Evolutionary conservation across 1,284 basidiomycete species (phyloP).

Genomic region (Clitocybe nebularis): DNA sequence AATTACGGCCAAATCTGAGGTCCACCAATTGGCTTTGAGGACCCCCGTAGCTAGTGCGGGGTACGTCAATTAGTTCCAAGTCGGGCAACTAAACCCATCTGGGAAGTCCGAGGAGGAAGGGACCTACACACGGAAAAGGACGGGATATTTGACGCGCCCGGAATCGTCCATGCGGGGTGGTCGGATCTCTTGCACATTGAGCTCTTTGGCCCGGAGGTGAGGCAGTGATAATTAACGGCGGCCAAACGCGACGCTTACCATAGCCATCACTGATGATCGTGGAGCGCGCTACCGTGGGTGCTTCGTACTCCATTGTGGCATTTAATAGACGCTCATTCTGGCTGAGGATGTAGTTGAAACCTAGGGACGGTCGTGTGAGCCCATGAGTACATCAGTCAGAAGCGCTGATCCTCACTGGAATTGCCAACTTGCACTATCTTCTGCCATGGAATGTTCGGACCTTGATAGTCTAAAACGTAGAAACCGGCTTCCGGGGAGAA

Average conservation of each 20-base stretch:
- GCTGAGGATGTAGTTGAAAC: conserved; percentile 61
- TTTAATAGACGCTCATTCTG: conserved; percentile 71
- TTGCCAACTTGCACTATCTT: conserved; percentile 67
- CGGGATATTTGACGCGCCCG: conserved; percentile 90
- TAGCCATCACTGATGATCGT: conserved; percentile 79
- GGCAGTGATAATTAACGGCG: conserved; percentile 13
- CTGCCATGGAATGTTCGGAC: conserved; percentile 87
- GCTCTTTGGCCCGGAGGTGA: conserved; percentile 46
- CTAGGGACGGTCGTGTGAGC: conserved; percentile 29
- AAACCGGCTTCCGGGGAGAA: conserved; percentile 86
- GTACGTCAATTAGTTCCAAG: too few relatives aligned
- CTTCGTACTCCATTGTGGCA: conserved; percentile 67
- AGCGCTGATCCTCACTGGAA: conserved; percentile 38
- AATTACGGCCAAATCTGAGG: conserved; percentile 67
- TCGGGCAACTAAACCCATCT: too few relatives aligned
- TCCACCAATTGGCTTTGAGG: conserved; percentile 81
- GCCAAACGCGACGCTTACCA: conserved; percentile 42
- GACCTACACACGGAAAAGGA: conserved; percentile 80
- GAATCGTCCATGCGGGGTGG: conserved; percentile 91
- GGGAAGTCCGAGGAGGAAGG: conserved; percentile 6
- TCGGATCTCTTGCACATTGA: conserved; percentile 87
- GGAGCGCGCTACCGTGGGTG: conserved; percentile 65
- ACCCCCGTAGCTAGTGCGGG: conserved; percentile 91
- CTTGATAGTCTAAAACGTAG: conserved; percentile 78
- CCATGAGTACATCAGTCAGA: neutral